Base-by-base conservation (phyloP, 768 basidiomycete genomes). In the Leucocoprinus birnbaumii region DNA sequence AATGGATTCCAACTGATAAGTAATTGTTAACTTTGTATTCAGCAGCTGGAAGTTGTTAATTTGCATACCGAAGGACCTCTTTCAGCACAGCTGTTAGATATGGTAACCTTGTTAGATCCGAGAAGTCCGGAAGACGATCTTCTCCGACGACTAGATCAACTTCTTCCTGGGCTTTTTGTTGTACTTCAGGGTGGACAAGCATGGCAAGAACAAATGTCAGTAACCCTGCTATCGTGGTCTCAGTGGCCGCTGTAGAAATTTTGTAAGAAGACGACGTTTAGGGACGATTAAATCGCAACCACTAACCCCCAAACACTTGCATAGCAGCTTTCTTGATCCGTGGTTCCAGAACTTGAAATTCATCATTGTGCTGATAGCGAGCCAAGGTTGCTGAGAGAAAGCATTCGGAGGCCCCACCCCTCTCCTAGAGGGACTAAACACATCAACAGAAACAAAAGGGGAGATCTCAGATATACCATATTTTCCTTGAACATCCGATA, bases 161-260 rank as follows among this genome's bases (percentile, higher is more conserved):
- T 49, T 73, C 63, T 49, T 54, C 45, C 60, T 58, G 76, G 1
- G 66, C 70, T 19, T 51, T 56, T 24, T 50, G 56, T 43, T 67
- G 64, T 0, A 67, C 55, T 4, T 65, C 65, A n/a, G 69, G 67
- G 38, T 66, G 46, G 5, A 55, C 55, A 0, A 62, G 55, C 59
- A 72, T 65, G 3, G 63, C 61, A 3, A 68, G 48, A 44, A 68
- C 53, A 55, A 66, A 68, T 0, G 64, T 45, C 19, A 62, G 27
- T 2, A 65, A 49, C 1, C 34, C 35, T 14, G 27, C 22, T 2
- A 46, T n/a, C 10, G 43, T 45, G 1, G 44, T 53, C 21, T 46
- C 52, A 6, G 42, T 37, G 5, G 44, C 44, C 7, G 27, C 34
- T 53, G 22, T 14, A 13, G 10, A 19, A n/a, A 5, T 3, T 26